These are phyloP conservation scores for Trametes villosa DNA, from an alignment of 768 basidiomycete species.

Conservation along the genomic window DNA sequence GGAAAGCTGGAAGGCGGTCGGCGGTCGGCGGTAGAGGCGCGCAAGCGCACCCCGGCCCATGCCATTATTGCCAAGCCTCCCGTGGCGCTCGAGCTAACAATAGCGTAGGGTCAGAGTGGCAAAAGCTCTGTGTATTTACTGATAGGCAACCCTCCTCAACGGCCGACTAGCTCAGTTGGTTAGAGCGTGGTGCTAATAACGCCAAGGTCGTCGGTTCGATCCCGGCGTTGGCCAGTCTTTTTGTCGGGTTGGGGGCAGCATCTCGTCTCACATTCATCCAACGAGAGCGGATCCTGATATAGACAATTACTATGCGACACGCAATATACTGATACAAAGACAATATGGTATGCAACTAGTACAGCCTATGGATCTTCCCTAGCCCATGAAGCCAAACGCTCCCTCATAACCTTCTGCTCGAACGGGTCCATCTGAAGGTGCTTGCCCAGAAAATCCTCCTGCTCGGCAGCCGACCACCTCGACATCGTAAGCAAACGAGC, in stretches of 20 bases:
- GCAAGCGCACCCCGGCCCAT: background rate
- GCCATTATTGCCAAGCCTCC: too few species aligned
- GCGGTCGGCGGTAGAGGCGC: background rate
- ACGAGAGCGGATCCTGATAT: too few species aligned
- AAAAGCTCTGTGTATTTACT: background rate
- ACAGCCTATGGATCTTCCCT: background rate
- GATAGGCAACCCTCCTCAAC: background rate
- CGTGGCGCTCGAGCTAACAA: too few species aligned
- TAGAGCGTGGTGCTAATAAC: conserved; percentile 88
- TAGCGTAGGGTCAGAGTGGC: too few species aligned
- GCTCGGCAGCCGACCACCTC: background rate
- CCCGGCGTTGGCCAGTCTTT: conserved; percentile 17
- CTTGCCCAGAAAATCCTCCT: background rate
- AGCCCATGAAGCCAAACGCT: background rate
- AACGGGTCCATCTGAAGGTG: background rate
- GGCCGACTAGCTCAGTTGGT: conserved; percentile 93
- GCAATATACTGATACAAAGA: too few species aligned
- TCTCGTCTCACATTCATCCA: too few species aligned
- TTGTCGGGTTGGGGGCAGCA: too few species aligned
- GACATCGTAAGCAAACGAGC: background rate
- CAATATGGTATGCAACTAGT: too few species aligned
- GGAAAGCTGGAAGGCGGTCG: background rate
- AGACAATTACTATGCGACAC: too few species aligned
- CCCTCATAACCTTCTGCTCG: background rate
- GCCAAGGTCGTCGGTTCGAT: conserved; percentile 20